Evolutionary conservation across 176 grass and related monocot species (phyloP).

Genomic region (Luzula sylvatica): DNA sequence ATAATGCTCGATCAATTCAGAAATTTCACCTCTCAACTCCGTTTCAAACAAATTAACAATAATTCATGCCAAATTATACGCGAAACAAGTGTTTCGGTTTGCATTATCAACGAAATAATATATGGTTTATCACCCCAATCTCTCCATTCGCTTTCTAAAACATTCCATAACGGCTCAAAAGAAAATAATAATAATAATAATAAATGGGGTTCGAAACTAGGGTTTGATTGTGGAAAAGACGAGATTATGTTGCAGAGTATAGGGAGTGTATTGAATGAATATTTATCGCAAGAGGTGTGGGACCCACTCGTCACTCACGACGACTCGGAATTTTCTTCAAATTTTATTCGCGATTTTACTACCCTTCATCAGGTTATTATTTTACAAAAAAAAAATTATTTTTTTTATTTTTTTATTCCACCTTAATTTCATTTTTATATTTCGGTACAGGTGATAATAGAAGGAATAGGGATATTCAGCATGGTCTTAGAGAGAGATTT

Average conservation of each 20-base stretch:
- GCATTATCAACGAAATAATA: slow-evolving; percentile 93
- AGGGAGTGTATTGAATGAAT: slow-evolving; percentile 79
- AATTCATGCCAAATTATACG: slow-evolving; percentile 51
- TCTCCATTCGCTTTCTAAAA: slow-evolving; percentile 41
- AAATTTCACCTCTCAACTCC: slow-evolving; percentile 63
- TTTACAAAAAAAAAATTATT: background rate
- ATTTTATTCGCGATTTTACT: slow-evolving; percentile 62
- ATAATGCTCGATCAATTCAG: slow-evolving; percentile 68
- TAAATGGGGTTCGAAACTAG: slow-evolving; percentile 38
- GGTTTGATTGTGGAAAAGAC: slow-evolving; percentile 28
- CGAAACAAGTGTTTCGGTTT: slow-evolving; percentile 61
- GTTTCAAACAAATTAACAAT: slow-evolving; percentile 31
- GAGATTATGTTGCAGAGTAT: slow-evolving; percentile 45
- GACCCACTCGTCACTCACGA: slow-evolving; percentile 59
- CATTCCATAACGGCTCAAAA: slow-evolving; percentile 40
- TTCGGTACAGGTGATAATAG: slow-evolving; percentile 62
- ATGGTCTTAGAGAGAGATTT: slow-evolving; percentile 76
- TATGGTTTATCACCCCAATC: slow-evolving; percentile 76
- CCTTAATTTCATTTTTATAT: slow-evolving; percentile 22
- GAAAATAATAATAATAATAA: slow-evolving; percentile 24
- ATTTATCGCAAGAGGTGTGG: slow-evolving; percentile 72
- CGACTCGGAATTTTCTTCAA: slow-evolving; percentile 45
- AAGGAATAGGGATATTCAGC: slow-evolving; percentile 85
- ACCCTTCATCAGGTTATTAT: slow-evolving; percentile 64
- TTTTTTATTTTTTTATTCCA: slow-evolving; percentile 12